phyloP scores from a whole-genome alignment of 1,139 yeast genomes.

The Pneumocystis murina region DNA sequence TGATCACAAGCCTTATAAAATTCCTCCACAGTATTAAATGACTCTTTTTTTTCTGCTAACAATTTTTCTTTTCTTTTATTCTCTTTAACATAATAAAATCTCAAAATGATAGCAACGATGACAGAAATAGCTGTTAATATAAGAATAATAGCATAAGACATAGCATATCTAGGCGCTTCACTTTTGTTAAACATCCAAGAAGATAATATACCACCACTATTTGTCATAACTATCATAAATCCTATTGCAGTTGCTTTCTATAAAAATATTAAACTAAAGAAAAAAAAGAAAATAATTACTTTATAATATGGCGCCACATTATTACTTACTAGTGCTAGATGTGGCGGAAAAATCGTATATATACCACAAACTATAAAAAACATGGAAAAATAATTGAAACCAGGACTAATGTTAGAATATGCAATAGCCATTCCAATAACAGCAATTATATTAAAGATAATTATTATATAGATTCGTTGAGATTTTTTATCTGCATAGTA shows the following conservation, averaged over 20 bases:
- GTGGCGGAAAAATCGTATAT: background rate
- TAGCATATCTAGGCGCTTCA: background rate
- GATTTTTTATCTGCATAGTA: background rate
- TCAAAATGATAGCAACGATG: background rate
- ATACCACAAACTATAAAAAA: background rate
- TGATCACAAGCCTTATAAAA: background rate
- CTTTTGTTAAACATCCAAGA: constrained; percentile 3
- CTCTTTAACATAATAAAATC: background rate
- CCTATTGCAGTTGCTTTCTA: background rate
- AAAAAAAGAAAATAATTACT: too few species aligned
- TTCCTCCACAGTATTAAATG: background rate
- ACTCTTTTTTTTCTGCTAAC: background rate
- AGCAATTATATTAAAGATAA: background rate
- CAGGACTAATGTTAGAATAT: background rate
- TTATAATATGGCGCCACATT: too few species aligned
- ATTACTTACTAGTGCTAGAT: too few species aligned
- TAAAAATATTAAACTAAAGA: too few species aligned
- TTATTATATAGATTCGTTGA: background rate
- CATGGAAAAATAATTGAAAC: background rate
- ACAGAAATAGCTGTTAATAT: background rate
- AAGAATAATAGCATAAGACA: background rate
- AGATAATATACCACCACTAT: constrained; percentile 5
- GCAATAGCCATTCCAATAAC: background rate
- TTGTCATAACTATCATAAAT: constrained; percentile 5
- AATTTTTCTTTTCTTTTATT: background rate